Evolutionary conservation across 2,329 filamentous ascomycete genomes (phyloP).

Genomic region (Anthostomella pinea): DNA sequence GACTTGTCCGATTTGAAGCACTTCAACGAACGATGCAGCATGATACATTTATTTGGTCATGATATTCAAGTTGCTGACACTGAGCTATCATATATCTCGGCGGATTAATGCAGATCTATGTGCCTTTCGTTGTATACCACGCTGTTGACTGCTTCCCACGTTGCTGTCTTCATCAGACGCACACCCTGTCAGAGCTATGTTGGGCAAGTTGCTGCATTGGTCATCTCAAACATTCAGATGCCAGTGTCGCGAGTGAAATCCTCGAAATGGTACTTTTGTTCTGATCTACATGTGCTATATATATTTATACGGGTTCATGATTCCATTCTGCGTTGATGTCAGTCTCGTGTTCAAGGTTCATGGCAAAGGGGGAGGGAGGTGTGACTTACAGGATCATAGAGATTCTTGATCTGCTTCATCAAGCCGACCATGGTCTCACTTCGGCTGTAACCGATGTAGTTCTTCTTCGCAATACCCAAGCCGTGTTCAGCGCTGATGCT

Average conservation of each 20-base stretch:
- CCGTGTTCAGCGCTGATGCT: constrained; percentile 98
- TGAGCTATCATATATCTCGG: background rate
- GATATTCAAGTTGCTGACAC: too few species aligned
- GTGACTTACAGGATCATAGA: constrained; percentile 84
- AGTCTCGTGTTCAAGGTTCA: constrained; percentile 8
- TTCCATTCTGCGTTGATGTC: constrained; percentile 69
- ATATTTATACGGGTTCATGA: constrained; percentile 99
- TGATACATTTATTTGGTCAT: too few species aligned
- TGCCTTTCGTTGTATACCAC: background rate
- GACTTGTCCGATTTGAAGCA: too few species aligned
- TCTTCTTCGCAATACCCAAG: constrained; percentile 90
- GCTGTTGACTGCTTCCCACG: background rate
- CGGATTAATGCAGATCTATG: background rate
- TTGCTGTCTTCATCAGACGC: too few species aligned
- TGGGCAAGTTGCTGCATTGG: too few species aligned
- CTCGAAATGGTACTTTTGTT: too few species aligned
- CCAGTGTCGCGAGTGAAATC: too few species aligned
- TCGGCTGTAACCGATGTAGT: constrained; percentile 89
- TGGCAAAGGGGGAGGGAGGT: constrained; percentile 2
- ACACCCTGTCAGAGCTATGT: too few species aligned
- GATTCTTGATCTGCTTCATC: constrained; percentile 92
- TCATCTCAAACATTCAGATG: background rate
- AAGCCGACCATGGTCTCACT: constrained; percentile 81
- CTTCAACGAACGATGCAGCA: too few species aligned
- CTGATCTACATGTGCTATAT: constrained; percentile 48